These are phyloP conservation scores for Taphrina wiesneri DNA, from an alignment of 1,139 yeast genomes.

Conservation along the genomic window DNA sequence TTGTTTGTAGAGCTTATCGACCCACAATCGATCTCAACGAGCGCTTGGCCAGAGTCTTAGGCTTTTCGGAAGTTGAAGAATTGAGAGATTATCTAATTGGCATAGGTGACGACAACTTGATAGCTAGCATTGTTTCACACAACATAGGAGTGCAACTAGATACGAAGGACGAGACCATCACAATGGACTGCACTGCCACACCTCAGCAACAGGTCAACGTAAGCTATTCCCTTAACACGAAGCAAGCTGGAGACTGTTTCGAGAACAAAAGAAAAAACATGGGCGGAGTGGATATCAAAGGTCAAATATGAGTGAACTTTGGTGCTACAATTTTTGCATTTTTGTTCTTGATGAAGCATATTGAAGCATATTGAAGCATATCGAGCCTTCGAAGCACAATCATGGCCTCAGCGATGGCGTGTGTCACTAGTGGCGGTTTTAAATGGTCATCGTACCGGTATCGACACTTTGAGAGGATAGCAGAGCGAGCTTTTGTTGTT, in stretches of 20 bases:
- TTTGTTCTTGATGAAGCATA: too few species aligned
- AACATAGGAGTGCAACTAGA: slow-evolving; percentile 52
- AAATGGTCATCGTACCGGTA: too few species aligned
- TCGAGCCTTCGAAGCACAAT: too few species aligned
- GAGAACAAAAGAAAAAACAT: slow-evolving; percentile 51
- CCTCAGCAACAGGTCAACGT: slow-evolving; percentile 39
- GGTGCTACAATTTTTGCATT: too few species aligned
- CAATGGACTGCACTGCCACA: slow-evolving; percentile 43
- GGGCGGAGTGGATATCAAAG: slow-evolving; percentile 76
- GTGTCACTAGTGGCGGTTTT: too few species aligned
- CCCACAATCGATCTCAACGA: slow-evolving; percentile 4
- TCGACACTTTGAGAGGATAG: too few species aligned
- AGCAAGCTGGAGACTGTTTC: slow-evolving; percentile 52
- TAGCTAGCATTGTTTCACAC: slow-evolving; percentile 51
- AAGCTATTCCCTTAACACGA: slow-evolving; percentile 48
- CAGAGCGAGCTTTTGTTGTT: too few species aligned
- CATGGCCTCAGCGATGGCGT: too few species aligned
- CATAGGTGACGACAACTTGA: slow-evolving; percentile 50
- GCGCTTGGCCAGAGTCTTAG: background rate
- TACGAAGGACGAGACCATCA: background rate
- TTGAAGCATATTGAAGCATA: too few species aligned
- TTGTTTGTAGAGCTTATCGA: slow-evolving; percentile 56
- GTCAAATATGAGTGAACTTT: slow-evolving; percentile 58
- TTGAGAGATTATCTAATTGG: slow-evolving; percentile 27
- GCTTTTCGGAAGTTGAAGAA: slow-evolving; percentile 4